Evolutionary conservation across 2,329 filamentous ascomycete species (phyloP).

Genomic region (Thelonectria olida): DNA sequence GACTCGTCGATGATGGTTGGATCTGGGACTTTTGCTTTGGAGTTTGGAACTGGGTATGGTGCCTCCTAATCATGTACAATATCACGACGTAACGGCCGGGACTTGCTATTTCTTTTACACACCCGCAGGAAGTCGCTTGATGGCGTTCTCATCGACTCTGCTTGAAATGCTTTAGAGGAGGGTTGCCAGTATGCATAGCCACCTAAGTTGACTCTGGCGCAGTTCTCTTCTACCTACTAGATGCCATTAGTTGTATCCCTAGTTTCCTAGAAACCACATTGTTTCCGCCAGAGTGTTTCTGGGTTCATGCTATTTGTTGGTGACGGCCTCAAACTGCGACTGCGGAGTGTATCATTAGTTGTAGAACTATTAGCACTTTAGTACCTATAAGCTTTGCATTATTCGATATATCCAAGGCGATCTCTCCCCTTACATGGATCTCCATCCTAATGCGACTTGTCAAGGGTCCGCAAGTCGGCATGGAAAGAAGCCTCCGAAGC

Average conservation of each 20-base stretch:
- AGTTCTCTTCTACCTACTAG: background rate
- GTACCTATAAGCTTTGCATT: too few relatives aligned
- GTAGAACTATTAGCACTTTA: too few relatives aligned
- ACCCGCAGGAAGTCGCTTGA: background rate
- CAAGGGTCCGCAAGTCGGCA: background rate
- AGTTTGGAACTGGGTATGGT: slow-evolving; percentile 18
- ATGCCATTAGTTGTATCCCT: background rate
- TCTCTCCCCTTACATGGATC: background rate
- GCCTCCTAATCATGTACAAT: slow-evolving; percentile 9
- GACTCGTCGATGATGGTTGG: slow-evolving; percentile 9
- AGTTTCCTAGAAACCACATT: too few relatives aligned
- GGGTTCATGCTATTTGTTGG: too few relatives aligned
- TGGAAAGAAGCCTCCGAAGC: slow-evolving; percentile 30
- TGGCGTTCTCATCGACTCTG: slow-evolving; percentile 2
- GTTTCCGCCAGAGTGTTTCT: too few relatives aligned
- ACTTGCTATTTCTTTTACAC: background rate
- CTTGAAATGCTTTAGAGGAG: slow-evolving; percentile 30
- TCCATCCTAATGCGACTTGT: background rate
- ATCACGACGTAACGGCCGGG: slow-evolving; percentile 13
- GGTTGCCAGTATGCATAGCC: background rate
- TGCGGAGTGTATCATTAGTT: too few relatives aligned
- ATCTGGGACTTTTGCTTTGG: slow-evolving; percentile 12
- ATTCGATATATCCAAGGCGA: too few relatives aligned
- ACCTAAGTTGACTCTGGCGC: background rate
- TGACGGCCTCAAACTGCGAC: too few relatives aligned